Base-by-base conservation (phyloP, 2,329 filamentous ascomycete genomes). In the Neonectria hederae region DNA sequence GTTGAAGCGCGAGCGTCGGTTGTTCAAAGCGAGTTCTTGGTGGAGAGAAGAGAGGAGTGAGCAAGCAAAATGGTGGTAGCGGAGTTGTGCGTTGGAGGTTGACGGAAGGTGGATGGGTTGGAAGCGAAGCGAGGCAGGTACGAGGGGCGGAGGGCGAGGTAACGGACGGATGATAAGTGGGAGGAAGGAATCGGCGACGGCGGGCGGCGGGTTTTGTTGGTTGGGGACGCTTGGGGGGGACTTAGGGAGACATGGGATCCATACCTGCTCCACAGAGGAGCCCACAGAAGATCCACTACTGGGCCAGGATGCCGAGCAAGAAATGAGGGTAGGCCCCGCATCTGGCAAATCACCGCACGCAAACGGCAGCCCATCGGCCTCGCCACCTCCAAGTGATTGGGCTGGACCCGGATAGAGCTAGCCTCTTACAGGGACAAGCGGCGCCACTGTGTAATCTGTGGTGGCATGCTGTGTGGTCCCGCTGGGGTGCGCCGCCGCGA, bases 351-450 rank as follows among this genome's bases (percentile, higher is more conserved):
- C 66, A 74, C 45, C 45, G 38, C 35, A 65, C 48, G 65, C 64
- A 63, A 69, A 63, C 65, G 59, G 49, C 24, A 65, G 70, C 60
- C 66, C 72, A 70, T 68, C 52, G 30, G 55, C 67, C 69, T 79
- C 70, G 75, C 76, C 77, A 78, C 77, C 71, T 57, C 56, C 53
- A 52, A 65, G 61, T 76, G 73, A 78, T 77, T 78, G 77, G 76
- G 65, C 61, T 66, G 68, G 62, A 54, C 40, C 57, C 63, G 65
- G 35, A 70, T 53, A 7, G 19, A 53, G 59, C 73, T 74, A 75
- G 55, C 22, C 54, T 55, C n/a, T 17, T n/a, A 8, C 5, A 24
- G 68, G 68, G 30, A 59, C 74, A 75, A 74, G 38, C 48, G 59
- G 59, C 63, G 69, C 68, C 70, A 68, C 68, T 71, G 67, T 75